Base-by-base conservation (phyloP, 2,329 filamentous ascomycete species). In the Arachnomyces sp. region DNA sequence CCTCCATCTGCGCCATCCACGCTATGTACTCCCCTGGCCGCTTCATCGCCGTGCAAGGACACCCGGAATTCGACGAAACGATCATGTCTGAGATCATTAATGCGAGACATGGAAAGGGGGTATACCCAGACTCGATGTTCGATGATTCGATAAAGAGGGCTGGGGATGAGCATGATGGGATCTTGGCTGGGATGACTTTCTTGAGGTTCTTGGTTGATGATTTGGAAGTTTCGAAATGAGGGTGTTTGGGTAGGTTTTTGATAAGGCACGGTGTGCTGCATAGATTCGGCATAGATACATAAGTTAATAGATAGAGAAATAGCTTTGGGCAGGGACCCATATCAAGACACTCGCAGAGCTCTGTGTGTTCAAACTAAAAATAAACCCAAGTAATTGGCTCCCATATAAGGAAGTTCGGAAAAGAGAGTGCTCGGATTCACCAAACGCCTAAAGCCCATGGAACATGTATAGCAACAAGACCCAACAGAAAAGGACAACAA, bases 11-110 rank as follows among this genome's bases (percentile, higher is more conserved):
- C 64, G 65, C 71, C 7, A 79, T 87, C n/a, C 87, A 94, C 60
- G 83, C 80, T 45, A 86, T 93, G 75, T 84, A 92, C 57, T 62
- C 71, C 14, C 75, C 79, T 7, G 68, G 72, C 31, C 72, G 73
- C 28, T 68, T 84, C 44, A 80, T 93, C 45, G 81, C 84, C 0
- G 76, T 94, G 1, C 87, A 94, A 66, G 87, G 86, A 4, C 87
- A 94, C 60, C 88, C 87, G 1, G 88, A 94, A 60, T 92, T 90
- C 58, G 83, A 73, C 3, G 70, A 72, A 43, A 73, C 78, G 12
- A 88, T 93, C 48, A 76, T 88, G 51, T 68, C 65, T 13, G 81
- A 86, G 58, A 63, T 93, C 29, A 62, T 90, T 40, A 70, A 74
- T 44, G 65, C 73, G 44, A 73, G 88, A 42, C 76, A 83, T 54